These are phyloP conservation scores for Pseudofabraea citricarpa DNA, from an alignment of 2,329 filamentous ascomycete genomes.

Conservation along the genomic window DNA sequence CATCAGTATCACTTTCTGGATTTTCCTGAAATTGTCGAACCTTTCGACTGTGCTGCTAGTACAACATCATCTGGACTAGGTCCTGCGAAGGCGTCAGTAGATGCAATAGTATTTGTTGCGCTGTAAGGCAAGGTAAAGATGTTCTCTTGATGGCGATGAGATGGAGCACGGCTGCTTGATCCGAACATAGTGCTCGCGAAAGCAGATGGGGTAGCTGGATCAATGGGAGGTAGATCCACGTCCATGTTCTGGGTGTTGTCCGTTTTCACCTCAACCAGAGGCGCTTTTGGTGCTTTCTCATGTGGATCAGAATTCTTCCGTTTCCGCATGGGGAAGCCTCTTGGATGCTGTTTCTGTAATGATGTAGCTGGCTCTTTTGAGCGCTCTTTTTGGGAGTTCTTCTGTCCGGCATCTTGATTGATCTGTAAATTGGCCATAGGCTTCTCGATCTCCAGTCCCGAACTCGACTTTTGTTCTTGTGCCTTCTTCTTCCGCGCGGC, in stretches of 20 bases:
- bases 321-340: slow-evolving; percentile 26
- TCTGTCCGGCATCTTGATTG: slow-evolving; percentile 1
- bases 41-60: slow-evolving; percentile 81
- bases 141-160: slow-evolving; percentile 10
- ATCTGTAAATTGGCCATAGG: slow-evolving; percentile 20
- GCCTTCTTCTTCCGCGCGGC: slow-evolving; percentile 82
- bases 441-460: slow-evolving; percentile 16
- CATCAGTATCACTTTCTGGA: slow-evolving; percentile 30
- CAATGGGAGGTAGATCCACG: slow-evolving; percentile 13
- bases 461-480: slow-evolving; percentile 47
- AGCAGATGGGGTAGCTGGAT: slow-evolving; percentile 30
- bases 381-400: background rate
- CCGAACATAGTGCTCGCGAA: slow-evolving; percentile 41
- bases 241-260: slow-evolving; percentile 2
- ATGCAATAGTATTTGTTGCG: slow-evolving; percentile 28
- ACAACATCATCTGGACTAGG: slow-evolving; percentile 93
- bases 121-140: slow-evolving; percentile 35
- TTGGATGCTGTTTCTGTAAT: slow-evolving; percentile 6
- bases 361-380: background rate
- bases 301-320: slow-evolving; percentile 27
- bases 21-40: slow-evolving; percentile 48
- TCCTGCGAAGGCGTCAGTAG: slow-evolving; percentile 65
- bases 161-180: slow-evolving; percentile 8
- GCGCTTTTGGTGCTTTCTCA: slow-evolving; percentile 19
- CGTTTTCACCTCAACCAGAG: slow-evolving; percentile 6